These are phyloP conservation scores for Ramularia endophylla DNA, from an alignment of 2,329 filamentous ascomycete genomes.

Conservation along the genomic window DNA sequence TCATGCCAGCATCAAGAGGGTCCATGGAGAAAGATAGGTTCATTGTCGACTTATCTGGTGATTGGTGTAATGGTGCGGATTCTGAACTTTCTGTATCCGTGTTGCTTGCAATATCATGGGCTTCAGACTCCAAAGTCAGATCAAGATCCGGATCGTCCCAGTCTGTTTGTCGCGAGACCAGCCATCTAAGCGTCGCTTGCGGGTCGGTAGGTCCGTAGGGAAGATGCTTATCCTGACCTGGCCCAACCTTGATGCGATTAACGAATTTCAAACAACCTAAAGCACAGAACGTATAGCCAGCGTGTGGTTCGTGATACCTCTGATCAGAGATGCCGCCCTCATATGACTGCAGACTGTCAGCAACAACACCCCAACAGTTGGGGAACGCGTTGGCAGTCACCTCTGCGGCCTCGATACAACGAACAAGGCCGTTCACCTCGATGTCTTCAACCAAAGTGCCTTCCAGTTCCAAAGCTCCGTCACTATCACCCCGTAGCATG, in stretches of 20 bases:
- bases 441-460: conserved; percentile 63
- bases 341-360: conserved; percentile 55
- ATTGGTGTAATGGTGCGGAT: conserved; percentile 18
- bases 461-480: conserved; percentile 51
- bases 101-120: not conserved
- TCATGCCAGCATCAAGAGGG: conserved; percentile 59
- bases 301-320: conserved; percentile 75
- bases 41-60: conserved; percentile 19
- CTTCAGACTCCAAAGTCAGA: conserved; percentile 8
- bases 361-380: no score
- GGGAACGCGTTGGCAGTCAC: conserved; percentile 16
- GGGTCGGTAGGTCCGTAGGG: conserved; percentile 34
- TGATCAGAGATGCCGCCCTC: conserved; percentile 80
- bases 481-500: conserved; percentile 53
- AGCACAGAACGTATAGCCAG: conserved; percentile 87
- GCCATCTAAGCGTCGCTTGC: conserved; percentile 39
- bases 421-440: conserved; percentile 61
- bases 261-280: conserved; percentile 72
- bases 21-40: conserved; percentile 5
- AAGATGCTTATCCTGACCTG: conserved; percentile 5
- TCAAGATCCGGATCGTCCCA: conserved; percentile 35
- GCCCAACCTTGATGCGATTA: conserved; percentile 46
- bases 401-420: conserved; percentile 61
- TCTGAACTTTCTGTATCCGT: not conserved
- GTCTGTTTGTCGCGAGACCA: conserved; percentile 42